phyloP scores from a whole-genome alignment of 2,329 filamentous ascomycete genomes.

The Paraphaeosphaeria sporulosa region DNA sequence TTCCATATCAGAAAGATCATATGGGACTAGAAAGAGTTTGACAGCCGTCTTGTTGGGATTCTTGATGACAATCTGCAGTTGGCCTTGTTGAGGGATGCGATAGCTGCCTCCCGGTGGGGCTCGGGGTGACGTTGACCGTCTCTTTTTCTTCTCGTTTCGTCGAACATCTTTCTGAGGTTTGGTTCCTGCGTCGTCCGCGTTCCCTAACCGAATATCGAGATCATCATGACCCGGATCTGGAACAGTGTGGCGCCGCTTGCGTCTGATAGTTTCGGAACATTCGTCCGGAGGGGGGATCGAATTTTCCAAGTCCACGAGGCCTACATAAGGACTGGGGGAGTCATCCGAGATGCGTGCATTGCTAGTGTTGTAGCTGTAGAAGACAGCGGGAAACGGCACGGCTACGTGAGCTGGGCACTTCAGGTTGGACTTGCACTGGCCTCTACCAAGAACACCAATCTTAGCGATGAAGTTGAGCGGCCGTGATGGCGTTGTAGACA shows the following conservation, averaged over 20 bases:
- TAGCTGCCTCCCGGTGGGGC: slow-evolving; percentile 88
- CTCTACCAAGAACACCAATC: slow-evolving; percentile 89
- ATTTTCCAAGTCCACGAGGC: slow-evolving; percentile 89
- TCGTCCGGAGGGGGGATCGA: slow-evolving; percentile 66
- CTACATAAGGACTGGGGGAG: slow-evolving; percentile 94
- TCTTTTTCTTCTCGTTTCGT: slow-evolving; percentile 64
- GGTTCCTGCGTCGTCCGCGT: slow-evolving; percentile 23
- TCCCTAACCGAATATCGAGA: slow-evolving; percentile 29
- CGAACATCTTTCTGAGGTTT: slow-evolving; percentile 48
- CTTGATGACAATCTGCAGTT: slow-evolving; percentile 96
- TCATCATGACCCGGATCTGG: slow-evolving; percentile 35
- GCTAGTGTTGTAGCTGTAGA: slow-evolving; percentile 86
- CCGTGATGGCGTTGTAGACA: slow-evolving; percentile 95
- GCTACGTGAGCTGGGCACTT: slow-evolving; percentile 90
- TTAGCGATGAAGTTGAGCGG: slow-evolving; percentile 93
- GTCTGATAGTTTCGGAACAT: slow-evolving; percentile 49
- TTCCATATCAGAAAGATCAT: slow-evolving; percentile 91
- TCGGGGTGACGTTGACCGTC: slow-evolving; percentile 64
- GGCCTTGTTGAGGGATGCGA: slow-evolving; percentile 90
- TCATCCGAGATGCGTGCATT: slow-evolving; percentile 75
- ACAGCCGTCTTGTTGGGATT: slow-evolving; percentile 98
- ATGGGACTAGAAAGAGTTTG: slow-evolving; percentile 92
- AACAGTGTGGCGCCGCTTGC: slow-evolving; percentile 46
- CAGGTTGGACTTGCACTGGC: slow-evolving; percentile 85
- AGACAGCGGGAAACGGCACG: slow-evolving; percentile 90